A percentile compares a stretch with the other conserved stretches of the same genome.
phyloP scores from a whole-genome alignment of 306 rosid genomes.

The Inga oerstediana region DNA sequence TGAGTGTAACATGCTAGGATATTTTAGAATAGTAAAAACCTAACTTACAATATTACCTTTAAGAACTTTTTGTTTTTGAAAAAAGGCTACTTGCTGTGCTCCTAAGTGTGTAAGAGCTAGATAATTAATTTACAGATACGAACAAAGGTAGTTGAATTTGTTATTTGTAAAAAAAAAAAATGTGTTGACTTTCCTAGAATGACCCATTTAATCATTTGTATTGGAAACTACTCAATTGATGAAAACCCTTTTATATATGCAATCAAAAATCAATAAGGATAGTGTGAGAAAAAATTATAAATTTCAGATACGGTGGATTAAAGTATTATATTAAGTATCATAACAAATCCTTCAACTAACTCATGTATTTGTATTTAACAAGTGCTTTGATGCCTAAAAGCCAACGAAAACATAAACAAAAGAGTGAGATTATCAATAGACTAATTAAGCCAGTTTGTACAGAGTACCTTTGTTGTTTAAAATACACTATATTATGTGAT shows the following conservation, averaged over 20 bases:
- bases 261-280: neutral
- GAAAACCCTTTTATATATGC: too few species aligned
- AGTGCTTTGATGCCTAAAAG: neutral
- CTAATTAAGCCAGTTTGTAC: neutral
- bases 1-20: neutral
- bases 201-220: neutral
- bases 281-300: neutral
- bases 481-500: conserved; percentile 22
- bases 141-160: neutral
- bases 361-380: neutral
- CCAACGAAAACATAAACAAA: neutral
- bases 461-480: neutral
- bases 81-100: neutral
- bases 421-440: neutral
- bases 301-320: neutral
- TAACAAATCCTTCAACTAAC: neutral
- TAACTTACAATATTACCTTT: neutral
- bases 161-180: neutral
- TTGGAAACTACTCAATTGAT: neutral
- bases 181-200: neutral
- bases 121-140: neutral
- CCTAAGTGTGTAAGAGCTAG: neutral
- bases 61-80: neutral
- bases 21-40: neutral
- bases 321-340: too few species aligned